Evolutionary conservation across 345 rosid genomes (phyloP).

Genomic region (Pistacia atlantica): DNA sequence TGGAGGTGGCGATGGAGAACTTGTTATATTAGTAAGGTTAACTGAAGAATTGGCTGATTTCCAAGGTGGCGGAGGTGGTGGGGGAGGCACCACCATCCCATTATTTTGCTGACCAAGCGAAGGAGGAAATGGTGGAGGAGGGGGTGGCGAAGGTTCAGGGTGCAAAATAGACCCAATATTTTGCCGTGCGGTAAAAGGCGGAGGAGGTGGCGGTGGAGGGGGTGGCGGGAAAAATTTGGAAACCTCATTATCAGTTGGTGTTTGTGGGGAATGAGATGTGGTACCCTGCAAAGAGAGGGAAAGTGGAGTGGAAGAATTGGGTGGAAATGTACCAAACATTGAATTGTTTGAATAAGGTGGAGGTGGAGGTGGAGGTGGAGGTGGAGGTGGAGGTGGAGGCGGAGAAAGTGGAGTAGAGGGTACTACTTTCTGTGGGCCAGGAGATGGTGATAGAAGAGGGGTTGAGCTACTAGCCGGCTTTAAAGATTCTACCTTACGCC

Average conservation of each 20-base stretch:
- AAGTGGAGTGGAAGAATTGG: neutral
- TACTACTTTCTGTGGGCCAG: slow-evolving; percentile 29
- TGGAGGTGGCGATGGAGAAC: slow-evolving; percentile 27
- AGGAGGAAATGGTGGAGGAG: slow-evolving; percentile 51
- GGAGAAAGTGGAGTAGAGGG: slow-evolving; percentile 35
- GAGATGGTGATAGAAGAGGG: slow-evolving; percentile 31
- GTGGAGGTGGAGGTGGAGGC: slow-evolving; percentile 23
- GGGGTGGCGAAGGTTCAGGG: slow-evolving; percentile 33
- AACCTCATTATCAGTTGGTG: slow-evolving; percentile 28
- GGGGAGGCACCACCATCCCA: slow-evolving; percentile 43
- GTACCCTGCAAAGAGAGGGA: neutral
- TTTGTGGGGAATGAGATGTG: slow-evolving; percentile 3
- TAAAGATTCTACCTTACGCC: slow-evolving; percentile 28
- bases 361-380: slow-evolving; percentile 25
- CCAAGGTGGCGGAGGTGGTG: slow-evolving; percentile 71
- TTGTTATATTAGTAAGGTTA: slow-evolving; percentile 13
- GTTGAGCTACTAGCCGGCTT: slow-evolving; percentile 41
- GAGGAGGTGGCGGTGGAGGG: slow-evolving; percentile 34
- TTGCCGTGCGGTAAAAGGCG: slow-evolving; percentile 34
- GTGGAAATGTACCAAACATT: neutral
- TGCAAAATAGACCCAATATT: slow-evolving; percentile 28
- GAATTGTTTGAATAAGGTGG: slow-evolving; percentile 8
- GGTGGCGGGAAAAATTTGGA: slow-evolving; percentile 29
- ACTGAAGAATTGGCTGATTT: slow-evolving; percentile 36
- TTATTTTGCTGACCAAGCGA: slow-evolving; percentile 32